Base-by-base conservation (phyloP, 345 rosid species). In the Isatis tinctoria region DNA sequence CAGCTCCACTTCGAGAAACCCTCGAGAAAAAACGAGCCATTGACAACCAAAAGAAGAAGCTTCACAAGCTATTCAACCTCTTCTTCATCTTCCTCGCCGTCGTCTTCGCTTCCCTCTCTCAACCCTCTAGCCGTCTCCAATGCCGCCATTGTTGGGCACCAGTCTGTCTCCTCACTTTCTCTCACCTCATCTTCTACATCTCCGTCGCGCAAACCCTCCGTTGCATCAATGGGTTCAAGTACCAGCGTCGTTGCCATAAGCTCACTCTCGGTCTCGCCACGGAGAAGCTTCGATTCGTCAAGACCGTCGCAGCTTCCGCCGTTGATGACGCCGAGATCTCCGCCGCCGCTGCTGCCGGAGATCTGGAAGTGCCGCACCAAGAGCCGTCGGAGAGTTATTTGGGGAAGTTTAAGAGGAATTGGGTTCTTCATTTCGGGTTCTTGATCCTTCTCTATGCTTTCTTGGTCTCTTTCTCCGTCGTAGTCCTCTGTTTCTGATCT, bases 1-100 rank as follows among this genome's bases (percentile, higher is more conserved):
- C 97, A 91, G 54, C 97, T 91, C 81, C 98, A 94, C 36, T 94
- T 94, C 64, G 98, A 91, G 84, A 94, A 58, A 94, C 98, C 78
- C 87, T 94, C 0, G 98, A 94, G 78, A 94, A 91, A 67, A 94
- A 91, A 65, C 80, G 93, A 66, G 89, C 98, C 54, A 91, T 94
- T 22, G 98, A 94, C 88, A 85, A 83, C 56, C 96, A 94, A 63
- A 94, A 94, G 90, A 91, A 94, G 83, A 86, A 91, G 59, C 97
- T 94, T 26, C 93, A 91, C 84, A 91, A 88, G 76, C 91, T 83
- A 17, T 89, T 91, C 83, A 89, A 82, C 47, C 87, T 89, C 81
- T 94, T 94, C 90, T 89, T 94, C 87, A 76, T 94, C 83, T 91
- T 91, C 86, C 88, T 94, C n/a, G 77, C 81, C 16, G 18, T 91